These are phyloP conservation scores for Capsicum pubescens DNA, from an alignment of 257 asterid genomes.

Conservation along the genomic window DNA sequence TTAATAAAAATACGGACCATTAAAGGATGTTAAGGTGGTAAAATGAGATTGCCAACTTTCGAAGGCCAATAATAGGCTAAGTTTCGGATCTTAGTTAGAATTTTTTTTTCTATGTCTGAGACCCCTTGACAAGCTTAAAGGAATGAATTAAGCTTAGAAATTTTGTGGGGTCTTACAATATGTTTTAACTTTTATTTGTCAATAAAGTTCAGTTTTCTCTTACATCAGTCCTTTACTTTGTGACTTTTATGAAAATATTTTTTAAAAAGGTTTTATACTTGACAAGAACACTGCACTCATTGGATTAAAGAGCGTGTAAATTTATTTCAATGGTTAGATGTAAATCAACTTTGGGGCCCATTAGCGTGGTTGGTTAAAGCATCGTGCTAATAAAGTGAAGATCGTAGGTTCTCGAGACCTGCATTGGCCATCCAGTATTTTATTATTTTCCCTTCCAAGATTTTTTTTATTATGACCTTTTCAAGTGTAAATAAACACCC, in stretches of 20 bases:
- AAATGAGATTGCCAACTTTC: no score
- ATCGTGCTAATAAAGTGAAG: conserved; percentile 41
- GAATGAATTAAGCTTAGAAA: no score
- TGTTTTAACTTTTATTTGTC: not conserved
- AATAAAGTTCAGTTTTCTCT: not conserved
- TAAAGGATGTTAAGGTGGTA: no score
- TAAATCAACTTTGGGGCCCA: conserved; percentile 22
- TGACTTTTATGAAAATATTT: not conserved
- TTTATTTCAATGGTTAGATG: not conserved
- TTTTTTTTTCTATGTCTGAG: no score
- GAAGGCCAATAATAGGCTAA: no score
- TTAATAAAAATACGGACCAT: no score
- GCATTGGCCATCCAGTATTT: conserved; percentile 32
- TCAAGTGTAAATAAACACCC: no score
- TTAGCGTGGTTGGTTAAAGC: conserved; percentile 41
- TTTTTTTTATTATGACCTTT: not conserved
- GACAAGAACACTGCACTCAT: not conserved
- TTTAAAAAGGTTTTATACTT: not conserved
- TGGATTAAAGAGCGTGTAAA: not conserved
- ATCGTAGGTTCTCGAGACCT: conserved; percentile 46
- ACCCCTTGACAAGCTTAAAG: no score
- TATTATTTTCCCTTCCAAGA: not conserved
- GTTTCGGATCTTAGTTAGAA: no score
- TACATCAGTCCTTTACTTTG: no score
- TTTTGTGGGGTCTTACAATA: no score